A percentile compares a stretch with the other conserved stretches of the same genome.
These are phyloP conservation scores for Eimeria tenella DNA, from an alignment of 169 alveolate species.

Conservation along the genomic window DNA sequence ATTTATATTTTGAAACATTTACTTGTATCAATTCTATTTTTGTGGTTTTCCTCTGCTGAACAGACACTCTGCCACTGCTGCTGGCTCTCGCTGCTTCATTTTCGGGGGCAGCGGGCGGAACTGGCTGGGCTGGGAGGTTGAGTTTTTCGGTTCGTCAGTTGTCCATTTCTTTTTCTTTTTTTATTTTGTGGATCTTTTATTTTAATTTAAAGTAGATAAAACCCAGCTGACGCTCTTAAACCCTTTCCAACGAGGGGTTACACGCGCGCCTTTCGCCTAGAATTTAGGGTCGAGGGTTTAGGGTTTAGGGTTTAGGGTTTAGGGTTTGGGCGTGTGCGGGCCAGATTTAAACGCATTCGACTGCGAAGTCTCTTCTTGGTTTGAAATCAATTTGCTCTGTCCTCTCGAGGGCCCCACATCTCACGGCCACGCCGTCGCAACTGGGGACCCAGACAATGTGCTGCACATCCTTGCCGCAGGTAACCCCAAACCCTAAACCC, in stretches of 20 bases:
- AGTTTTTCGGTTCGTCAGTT: background rate
- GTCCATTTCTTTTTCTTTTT: background rate
- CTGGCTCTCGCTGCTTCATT: conserved; percentile 42
- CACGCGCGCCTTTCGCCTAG: too few relatives aligned
- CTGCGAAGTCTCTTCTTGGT: conserved; percentile 41
- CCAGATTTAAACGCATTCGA: conserved; percentile 30
- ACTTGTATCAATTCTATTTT: background rate
- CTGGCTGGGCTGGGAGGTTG: conserved; percentile 56
- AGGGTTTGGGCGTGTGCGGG: too few relatives aligned
- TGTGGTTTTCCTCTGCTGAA: background rate
- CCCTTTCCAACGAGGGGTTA: too few relatives aligned
- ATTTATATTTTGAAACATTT: too few relatives aligned
- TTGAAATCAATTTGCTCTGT: background rate
- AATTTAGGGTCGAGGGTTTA: too few relatives aligned
- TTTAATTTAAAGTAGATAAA: too few relatives aligned
- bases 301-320: too few relatives aligned
- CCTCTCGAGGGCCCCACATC: background rate
- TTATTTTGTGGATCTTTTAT: background rate
- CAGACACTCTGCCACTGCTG: conserved; percentile 31
- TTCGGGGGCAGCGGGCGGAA: conserved; percentile 42
- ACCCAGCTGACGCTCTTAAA: background rate
- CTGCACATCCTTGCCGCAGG: conserved; percentile 44
- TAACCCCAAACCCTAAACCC: background rate
- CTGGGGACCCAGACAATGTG: conserved; percentile 33
- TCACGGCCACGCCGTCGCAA: conserved; percentile 38